Evolutionary conservation across 2,329 filamentous ascomycete genomes (phyloP).

Genomic region (Colletotrichum noveboracense): DNA sequence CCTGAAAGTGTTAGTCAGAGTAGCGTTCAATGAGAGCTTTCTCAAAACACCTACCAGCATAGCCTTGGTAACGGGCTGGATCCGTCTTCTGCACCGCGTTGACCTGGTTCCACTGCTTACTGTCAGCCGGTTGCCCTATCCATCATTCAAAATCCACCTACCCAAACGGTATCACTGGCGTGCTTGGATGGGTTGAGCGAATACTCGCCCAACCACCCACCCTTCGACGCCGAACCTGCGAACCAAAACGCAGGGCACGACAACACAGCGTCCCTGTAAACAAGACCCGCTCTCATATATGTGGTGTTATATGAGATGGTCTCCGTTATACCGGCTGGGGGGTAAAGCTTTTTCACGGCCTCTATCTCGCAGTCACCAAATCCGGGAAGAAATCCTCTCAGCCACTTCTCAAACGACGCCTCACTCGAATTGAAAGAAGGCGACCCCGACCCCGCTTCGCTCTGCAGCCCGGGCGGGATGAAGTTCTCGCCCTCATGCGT

Average conservation of each 20-base stretch:
- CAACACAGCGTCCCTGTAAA: slow-evolving; percentile 64
- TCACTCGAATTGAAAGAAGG: slow-evolving; percentile 54
- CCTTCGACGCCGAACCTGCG: slow-evolving; percentile 44
- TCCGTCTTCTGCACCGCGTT: slow-evolving; percentile 57
- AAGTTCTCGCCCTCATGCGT: slow-evolving; percentile 69
- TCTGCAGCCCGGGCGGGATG: slow-evolving; percentile 53
- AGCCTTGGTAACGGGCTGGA: slow-evolving; percentile 60
- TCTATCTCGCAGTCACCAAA: slow-evolving; percentile 45
- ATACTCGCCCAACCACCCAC: slow-evolving; percentile 63
- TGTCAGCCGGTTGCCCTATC: not conserved
- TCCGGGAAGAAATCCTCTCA: slow-evolving; percentile 57
- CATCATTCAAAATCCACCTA: slow-evolving; percentile 31
- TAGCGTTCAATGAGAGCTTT: not conserved
- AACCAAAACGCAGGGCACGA: slow-evolving; percentile 67
- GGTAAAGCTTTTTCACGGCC: slow-evolving; percentile 51
- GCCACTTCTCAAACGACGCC: slow-evolving; percentile 57
- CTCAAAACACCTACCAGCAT: slow-evolving; percentile 28
- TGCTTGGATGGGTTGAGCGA: slow-evolving; percentile 64
- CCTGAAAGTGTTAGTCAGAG: slow-evolving; percentile 37
- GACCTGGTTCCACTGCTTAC: slow-evolving; percentile 58
- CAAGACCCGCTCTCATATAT: slow-evolving; percentile 56
- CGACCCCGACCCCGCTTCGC: slow-evolving; percentile 31
- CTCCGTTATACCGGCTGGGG: slow-evolving; percentile 50
- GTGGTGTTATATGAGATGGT: slow-evolving; percentile 55
- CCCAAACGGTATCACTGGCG: slow-evolving; percentile 61